A percentile compares a stretch with the other conserved stretches of the same genome.
Conservation (phyloP, 352 stramenopile genomes). For the Pythium rhizo-oryzae region DNA sequence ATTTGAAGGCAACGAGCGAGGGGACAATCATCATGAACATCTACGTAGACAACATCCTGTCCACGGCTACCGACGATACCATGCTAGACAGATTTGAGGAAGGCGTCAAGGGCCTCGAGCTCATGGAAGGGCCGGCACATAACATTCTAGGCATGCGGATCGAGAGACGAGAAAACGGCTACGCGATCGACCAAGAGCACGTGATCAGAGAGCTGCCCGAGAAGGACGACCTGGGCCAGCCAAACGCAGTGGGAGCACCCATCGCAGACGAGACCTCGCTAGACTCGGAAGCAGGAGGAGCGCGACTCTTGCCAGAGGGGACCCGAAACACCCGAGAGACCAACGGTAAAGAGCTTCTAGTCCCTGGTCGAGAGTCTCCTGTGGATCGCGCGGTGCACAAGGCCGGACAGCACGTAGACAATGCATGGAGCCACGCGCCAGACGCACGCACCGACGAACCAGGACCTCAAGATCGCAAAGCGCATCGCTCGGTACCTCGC, state of each 20-base stretch:
- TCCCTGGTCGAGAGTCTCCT: conserved; percentile 33
- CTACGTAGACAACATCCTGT: conserved; percentile 39
- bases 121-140: conserved; percentile 29
- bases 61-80: conserved; percentile 10
- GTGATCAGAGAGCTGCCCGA: conserved; percentile 27
- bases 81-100: conserved; percentile 26
- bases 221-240: conserved; percentile 21
- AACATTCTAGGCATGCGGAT: conserved; percentile 39
- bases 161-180: conserved; percentile 13
- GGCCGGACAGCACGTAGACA: conserved; percentile 32
- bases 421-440: conserved; percentile 27
- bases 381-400: conserved; percentile 33
- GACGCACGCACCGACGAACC: conserved; percentile 19
- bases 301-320: conserved; percentile 7
- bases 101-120: conserved; percentile 13
- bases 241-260: conserved; percentile 20
- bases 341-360: conserved; percentile 32
- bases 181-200: conserved; percentile 28
- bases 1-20: conserved; percentile 15
- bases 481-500: conserved; percentile 28
- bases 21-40: conserved; percentile 19
- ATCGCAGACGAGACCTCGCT: conserved; percentile 9
- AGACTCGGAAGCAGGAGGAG: not conserved
- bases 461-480: conserved; percentile 26
- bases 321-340: conserved; percentile 8